Base-by-base conservation (phyloP, 768 basidiomycete genomes). In the Fomitopsis pulvina region DNA sequence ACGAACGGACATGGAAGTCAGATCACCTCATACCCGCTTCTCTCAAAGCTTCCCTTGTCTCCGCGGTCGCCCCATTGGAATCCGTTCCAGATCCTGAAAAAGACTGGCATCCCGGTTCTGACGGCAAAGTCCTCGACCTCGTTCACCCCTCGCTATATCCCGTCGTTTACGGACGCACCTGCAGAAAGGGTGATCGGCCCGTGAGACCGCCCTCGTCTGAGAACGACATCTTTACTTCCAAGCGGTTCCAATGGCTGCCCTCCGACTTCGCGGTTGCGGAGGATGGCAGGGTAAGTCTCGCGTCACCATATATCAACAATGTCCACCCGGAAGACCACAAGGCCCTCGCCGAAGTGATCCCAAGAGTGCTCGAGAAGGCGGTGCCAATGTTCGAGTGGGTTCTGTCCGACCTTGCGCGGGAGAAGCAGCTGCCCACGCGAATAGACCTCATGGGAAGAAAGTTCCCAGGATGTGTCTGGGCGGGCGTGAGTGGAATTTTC, bases 71-170 rank as follows among this genome's bases (percentile, higher is more conserved):
- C 4, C 18, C 45, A 3, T 67, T 76, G 22, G 72, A 77, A 53
- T 52, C 61, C 30, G 62, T 71, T 7, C 67, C 70, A 0, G 68
- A 67, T 5, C 59, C 58, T 0, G 21, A 63, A 45, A 71, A 67
- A 30, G 75, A 77, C 56, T 77, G 75, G 75, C 75, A 76, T 53
- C 75, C 75, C 2, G 63, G 66, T 1, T 70, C 72, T 0, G 61
- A 74, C 53, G 58, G 63, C 2, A 68, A 68, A 42, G 74, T 76
- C 0, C 66, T 73, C 28, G 73, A 77, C 48, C 63, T 76, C 26
- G 70, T 76, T 0, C 71, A 78, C 47, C 75, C 75, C 26, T 71
- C 73, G 1, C 62, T 75, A 0, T 77, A 67, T 53, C 67, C 67
- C 26, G 1, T 51, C 50, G 7, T 28, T n/a, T 26, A 28, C 18